Conservation (phyloP, 495 filamentous ascomycete genomes). For the Elaphomyces granulatus region DNA sequence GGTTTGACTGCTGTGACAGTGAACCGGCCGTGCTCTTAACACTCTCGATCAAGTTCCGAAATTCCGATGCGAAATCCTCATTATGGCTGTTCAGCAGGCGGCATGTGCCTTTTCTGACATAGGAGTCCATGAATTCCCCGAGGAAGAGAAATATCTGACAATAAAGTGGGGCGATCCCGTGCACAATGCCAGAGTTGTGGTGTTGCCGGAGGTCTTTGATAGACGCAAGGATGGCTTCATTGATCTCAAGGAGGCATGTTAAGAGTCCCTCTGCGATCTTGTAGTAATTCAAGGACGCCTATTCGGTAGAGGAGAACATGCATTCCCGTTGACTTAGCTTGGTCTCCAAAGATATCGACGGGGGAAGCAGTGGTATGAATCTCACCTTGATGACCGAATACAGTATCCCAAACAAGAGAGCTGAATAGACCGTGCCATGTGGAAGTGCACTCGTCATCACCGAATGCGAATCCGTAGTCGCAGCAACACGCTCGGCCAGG, state of each 20-base stretch:
- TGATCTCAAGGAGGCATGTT: conserved; percentile 28
- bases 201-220: conserved; percentile 8
- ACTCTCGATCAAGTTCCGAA: conserved; percentile 26
- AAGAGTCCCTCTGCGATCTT: conserved; percentile 30
- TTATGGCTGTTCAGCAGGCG: conserved; percentile 31
- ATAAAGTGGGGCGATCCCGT: conserved; percentile 27
- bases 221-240: conserved; percentile 21
- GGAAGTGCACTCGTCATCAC: conserved; percentile 23
- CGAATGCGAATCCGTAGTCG: conserved; percentile 25
- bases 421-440: conserved; percentile 22
- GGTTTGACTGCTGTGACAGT: conserved; percentile 6
- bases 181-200: conserved; percentile 13
- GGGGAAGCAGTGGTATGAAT: too few relatives aligned
- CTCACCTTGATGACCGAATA: conserved; percentile 34
- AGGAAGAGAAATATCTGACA: conserved; percentile 33
- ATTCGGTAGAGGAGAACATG: neutral
- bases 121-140: conserved; percentile 35
- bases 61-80: conserved; percentile 30
- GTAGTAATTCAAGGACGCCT: conserved; percentile 35
- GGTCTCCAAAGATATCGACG: too few relatives aligned
- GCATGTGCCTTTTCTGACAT: conserved; percentile 26
- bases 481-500: conserved; percentile 24
- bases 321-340: too few relatives aligned
- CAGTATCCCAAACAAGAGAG: conserved; percentile 32
- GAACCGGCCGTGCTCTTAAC: conserved; percentile 23